Percentiles rank a stretch among this genome's conserved stretches.
Conservation (phyloP, 371 early-diverging fungal species). For the Mucor irregularis region DNA sequence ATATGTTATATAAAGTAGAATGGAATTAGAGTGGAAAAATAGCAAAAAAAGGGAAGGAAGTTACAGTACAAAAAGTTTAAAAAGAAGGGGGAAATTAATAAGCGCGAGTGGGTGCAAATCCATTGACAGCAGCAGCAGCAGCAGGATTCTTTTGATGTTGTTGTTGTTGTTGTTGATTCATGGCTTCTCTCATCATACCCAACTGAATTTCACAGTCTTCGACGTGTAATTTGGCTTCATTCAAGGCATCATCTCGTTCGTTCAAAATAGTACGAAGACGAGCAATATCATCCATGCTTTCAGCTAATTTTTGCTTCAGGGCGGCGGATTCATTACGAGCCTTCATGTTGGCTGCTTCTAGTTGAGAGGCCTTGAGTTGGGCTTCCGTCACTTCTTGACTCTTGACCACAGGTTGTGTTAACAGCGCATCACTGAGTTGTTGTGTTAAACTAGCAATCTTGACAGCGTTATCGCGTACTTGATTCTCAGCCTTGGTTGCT, state of each 20-base stretch:
- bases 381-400: constrained; percentile 51
- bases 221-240: constrained; percentile 47
- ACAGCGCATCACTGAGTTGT: constrained; percentile 42
- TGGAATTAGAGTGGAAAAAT: not conserved
- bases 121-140: constrained; percentile 6
- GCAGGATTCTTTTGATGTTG: constrained; percentile 23
- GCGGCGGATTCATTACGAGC: constrained; percentile 57
- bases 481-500: constrained; percentile 48
- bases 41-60: not conserved
- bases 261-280: constrained; percentile 41
- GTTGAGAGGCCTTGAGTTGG: constrained; percentile 55
- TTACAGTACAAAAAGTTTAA: not conserved
- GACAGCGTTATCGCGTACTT: constrained; percentile 45
- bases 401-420: constrained; percentile 9
- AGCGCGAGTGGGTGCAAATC: constrained; percentile 23
- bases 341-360: constrained; percentile 61
- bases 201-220: constrained; percentile 66
- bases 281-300: constrained; percentile 56
- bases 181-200: constrained; percentile 62
- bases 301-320: constrained; percentile 54
- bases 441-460: constrained; percentile 50
- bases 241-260: constrained; percentile 53
- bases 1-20: too few relatives aligned
- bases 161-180: constrained; percentile 39
- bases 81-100: constrained; percentile 7